Percentiles rank a stretch among this genome's conserved stretches.
These are phyloP conservation scores for Phytophthora agathidicida DNA, from an alignment of 352 stramenopile species.

Conservation along the genomic window DNA sequence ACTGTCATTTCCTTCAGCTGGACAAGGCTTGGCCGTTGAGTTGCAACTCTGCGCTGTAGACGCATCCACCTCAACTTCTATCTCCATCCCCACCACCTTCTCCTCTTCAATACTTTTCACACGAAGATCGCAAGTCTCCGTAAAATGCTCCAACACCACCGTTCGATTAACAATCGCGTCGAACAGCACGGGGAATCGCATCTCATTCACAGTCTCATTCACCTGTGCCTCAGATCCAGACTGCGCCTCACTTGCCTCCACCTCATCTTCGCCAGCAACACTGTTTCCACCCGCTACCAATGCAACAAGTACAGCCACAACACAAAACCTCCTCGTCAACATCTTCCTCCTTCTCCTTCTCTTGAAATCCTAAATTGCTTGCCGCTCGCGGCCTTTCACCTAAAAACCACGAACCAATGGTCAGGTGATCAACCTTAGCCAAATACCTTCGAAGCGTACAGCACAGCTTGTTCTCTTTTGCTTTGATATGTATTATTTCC, in stretches of 20 bases:
- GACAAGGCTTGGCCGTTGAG: constrained; percentile 3
- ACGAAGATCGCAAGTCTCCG: constrained; percentile 26
- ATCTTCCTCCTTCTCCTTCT: not conserved
- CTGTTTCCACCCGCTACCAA: not conserved
- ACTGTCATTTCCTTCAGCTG: not conserved
- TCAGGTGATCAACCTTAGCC: not conserved
- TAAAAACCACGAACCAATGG: constrained; percentile 10
- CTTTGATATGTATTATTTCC: not conserved
- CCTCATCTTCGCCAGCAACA: not conserved
- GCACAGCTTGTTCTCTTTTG: not conserved
- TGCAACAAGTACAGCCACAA: not conserved
- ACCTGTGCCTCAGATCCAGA: not conserved
- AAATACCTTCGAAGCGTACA: too few species aligned
- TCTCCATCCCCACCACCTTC: constrained; percentile 5
- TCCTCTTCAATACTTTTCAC: constrained; percentile 27
- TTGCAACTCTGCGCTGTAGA: constrained; percentile 13
- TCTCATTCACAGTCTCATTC: not conserved
- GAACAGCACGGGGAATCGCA: constrained; percentile 47
- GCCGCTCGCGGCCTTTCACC: constrained; percentile 24
- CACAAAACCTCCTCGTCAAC: constrained; percentile 7
- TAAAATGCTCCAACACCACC: constrained; percentile 31
- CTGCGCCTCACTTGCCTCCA: not conserved
- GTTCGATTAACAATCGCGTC: constrained; percentile 23
- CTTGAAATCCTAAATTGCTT: constrained; percentile 16
- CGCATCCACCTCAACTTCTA: constrained; percentile 15